These are phyloP conservation scores for Phytophthora syringae DNA, from an alignment of 352 stramenopile genomes.

Conservation along the genomic window DNA sequence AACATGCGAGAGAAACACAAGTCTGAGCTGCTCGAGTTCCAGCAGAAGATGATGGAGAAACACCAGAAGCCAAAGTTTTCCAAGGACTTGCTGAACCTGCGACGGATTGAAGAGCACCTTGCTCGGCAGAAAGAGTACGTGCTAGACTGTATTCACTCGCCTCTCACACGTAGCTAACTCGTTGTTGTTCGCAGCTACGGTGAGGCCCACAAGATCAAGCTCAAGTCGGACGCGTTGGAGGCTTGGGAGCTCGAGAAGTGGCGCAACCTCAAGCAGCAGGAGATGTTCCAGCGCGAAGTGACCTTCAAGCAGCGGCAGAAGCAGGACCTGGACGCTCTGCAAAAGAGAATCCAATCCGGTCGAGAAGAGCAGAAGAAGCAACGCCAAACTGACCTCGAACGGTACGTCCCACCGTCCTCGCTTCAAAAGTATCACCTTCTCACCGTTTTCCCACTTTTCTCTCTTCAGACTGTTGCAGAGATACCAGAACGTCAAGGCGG, in stretches of 20 bases:
- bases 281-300: slow-evolving; percentile 94
- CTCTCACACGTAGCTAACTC: neutral
- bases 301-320: slow-evolving; percentile 95
- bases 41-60: slow-evolving; percentile 93
- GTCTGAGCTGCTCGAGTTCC: slow-evolving; percentile 92
- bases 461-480: slow-evolving; percentile 80
- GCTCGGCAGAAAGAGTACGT: slow-evolving; percentile 89
- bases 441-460: neutral
- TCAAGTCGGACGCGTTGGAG: slow-evolving; percentile 95
- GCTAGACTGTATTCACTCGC: neutral
- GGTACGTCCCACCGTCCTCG: slow-evolving; percentile 35
- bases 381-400: slow-evolving; percentile 93
- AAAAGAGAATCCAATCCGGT: slow-evolving; percentile 95
- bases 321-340: slow-evolving; percentile 92
- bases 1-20: slow-evolving; percentile 92
- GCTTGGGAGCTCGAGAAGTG: slow-evolving; percentile 96
- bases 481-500: slow-evolving; percentile 96
- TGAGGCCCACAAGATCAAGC: slow-evolving; percentile 97
- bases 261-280: slow-evolving; percentile 94
- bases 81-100: slow-evolving; percentile 94
- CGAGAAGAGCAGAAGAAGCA: slow-evolving; percentile 96
- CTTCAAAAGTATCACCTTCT: slow-evolving; percentile 1
- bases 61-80: slow-evolving; percentile 94
- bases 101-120: slow-evolving; percentile 93
- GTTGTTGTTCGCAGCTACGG: slow-evolving; percentile 65